These are phyloP conservation scores for Parathielavia appendiculata DNA, from an alignment of 495 filamentous ascomycete genomes.

Conservation along the genomic window DNA sequence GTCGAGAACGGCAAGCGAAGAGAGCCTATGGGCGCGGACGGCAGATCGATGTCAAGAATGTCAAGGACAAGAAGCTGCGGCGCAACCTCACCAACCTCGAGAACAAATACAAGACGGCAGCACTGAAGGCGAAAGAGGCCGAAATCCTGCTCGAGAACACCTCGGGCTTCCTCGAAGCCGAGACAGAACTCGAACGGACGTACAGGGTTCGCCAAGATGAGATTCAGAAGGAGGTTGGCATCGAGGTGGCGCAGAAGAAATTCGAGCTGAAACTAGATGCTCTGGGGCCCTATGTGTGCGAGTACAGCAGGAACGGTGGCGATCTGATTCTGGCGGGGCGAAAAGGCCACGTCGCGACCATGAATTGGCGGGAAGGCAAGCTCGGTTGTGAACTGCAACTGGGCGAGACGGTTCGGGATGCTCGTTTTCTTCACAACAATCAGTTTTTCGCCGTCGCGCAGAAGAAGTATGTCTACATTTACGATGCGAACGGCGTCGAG, in stretches of 20 bases:
- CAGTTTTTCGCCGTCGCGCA: conserved; percentile 96
- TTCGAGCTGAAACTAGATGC: conserved; percentile 82
- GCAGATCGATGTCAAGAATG: conserved; percentile 51
- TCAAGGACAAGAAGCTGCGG: conserved; percentile 84
- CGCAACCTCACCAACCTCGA: conserved; percentile 74
- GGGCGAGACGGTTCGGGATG: conserved; percentile 82
- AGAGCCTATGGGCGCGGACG: conserved; percentile 79
- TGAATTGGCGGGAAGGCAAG: conserved; percentile 93
- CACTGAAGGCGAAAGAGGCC: conserved; percentile 80
- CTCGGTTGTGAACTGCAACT: conserved; percentile 87
- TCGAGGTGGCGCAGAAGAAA: conserved; percentile 83
- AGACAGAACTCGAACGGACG: conserved; percentile 80
- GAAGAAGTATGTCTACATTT: conserved; percentile 91
- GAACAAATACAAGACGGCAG: conserved; percentile 71
- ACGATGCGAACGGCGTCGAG: conserved; percentile 83
- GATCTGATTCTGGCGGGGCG: conserved; percentile 78
- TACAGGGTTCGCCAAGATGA: conserved; percentile 89
- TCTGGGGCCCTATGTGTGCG: conserved; percentile 78
- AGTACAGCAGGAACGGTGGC: conserved; percentile 85
- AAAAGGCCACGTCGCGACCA: conserved; percentile 92
- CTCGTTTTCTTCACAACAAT: conserved; percentile 90
- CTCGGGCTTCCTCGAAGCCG: conserved; percentile 82
- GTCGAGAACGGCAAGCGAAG: conserved; percentile 57
- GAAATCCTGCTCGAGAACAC: conserved; percentile 89
- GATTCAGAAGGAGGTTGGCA: conserved; percentile 64